Conservation (phyloP, 176 grass and related monocot genomes). For the Eleusine coracana region DNA sequence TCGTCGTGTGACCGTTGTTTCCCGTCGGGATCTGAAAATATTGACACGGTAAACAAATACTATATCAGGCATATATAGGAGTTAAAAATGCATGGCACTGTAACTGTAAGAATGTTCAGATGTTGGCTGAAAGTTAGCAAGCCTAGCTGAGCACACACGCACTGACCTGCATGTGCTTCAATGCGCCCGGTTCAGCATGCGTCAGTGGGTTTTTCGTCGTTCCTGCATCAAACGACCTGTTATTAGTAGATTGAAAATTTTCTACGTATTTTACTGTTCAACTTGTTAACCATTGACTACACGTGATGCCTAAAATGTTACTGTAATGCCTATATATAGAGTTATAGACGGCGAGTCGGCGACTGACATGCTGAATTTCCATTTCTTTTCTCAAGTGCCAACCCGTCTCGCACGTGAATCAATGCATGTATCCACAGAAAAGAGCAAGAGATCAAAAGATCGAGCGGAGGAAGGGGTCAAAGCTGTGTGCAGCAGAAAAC, state of each 20-base stretch:
- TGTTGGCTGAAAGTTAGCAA: background rate
- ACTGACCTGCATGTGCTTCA: conserved; percentile 29
- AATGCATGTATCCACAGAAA: conserved; percentile 30
- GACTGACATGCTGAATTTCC: conserved; percentile 18
- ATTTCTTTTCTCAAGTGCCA: background rate
- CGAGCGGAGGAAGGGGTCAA: background rate
- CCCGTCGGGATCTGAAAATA: conserved; percentile 26
- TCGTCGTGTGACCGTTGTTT: background rate
- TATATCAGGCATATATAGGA: background rate
- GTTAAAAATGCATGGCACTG: background rate
- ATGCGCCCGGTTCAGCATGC: conserved; percentile 19
- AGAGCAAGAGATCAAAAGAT: background rate
- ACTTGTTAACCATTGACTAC: conserved; percentile 9
- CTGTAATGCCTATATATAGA: background rate
- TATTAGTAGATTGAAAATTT: conserved; percentile 31
- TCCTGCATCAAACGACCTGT: conserved; percentile 42
- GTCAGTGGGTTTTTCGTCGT: conserved; percentile 31
- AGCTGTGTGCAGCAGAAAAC: conserved; percentile 22
- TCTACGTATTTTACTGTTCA: background rate
- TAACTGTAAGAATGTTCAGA: conserved; percentile 19
- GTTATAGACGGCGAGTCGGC: too few species aligned
- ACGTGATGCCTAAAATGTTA: background rate
- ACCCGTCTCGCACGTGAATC: background rate
- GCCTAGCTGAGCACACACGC: too few species aligned
- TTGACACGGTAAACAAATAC: background rate